Conservation (phyloP, 2,329 filamentous ascomycete species). For the Dactylellina leptospora region DNA sequence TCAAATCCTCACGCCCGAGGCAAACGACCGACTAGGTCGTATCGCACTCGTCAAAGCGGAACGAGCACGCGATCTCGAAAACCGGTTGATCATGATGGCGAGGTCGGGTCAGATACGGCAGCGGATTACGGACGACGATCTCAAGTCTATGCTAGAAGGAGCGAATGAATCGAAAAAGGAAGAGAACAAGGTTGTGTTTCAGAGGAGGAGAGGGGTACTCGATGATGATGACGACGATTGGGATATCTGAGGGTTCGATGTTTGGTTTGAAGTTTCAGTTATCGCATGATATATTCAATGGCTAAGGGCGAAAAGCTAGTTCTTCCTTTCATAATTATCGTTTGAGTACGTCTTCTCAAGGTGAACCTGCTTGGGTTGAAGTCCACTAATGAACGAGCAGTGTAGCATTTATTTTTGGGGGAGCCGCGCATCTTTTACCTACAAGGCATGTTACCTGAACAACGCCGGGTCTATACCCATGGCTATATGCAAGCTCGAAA, state of each 20-base stretch:
- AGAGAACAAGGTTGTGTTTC: constrained; percentile 84
- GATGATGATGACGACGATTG: constrained; percentile 84
- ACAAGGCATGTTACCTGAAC: too few relatives aligned
- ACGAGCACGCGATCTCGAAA: constrained; percentile 88
- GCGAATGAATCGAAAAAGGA: constrained; percentile 74
- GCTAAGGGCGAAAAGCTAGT: neutral
- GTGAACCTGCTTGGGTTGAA: too few relatives aligned
- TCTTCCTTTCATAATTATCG: too few relatives aligned
- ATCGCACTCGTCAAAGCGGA: constrained; percentile 95
- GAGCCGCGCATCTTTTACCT: too few relatives aligned
- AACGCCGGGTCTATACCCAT: too few relatives aligned
- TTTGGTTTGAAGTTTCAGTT: neutral
- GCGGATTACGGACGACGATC: constrained; percentile 89
- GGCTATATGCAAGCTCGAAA: too few relatives aligned
- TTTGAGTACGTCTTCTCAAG: too few relatives aligned
- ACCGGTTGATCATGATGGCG: constrained; percentile 89
- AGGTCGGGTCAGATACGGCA: constrained; percentile 82
- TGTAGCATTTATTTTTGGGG: too few relatives aligned
- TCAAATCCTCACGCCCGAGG: constrained; percentile 94
- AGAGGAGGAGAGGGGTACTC: constrained; percentile 81
- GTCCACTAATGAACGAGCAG: too few relatives aligned
- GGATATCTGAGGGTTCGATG: constrained; percentile 57
- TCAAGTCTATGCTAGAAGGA: constrained; percentile 88
- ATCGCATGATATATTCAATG: neutral
- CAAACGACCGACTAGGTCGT: constrained; percentile 88